Conservation (phyloP, 2,329 filamentous ascomycete species). For the Botrytis galanthina region DNA sequence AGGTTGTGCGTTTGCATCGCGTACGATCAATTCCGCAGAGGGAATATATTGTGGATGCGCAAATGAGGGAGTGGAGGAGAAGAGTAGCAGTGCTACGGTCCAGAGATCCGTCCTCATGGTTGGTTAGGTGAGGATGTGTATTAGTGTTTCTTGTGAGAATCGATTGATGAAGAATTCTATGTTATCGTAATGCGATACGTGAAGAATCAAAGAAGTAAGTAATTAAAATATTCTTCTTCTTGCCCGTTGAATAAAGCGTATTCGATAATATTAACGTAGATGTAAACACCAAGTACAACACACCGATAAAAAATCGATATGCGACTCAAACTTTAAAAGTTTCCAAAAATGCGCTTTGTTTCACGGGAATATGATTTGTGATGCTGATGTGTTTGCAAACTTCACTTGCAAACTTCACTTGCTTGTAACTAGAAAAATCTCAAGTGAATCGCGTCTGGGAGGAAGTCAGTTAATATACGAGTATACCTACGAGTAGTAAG, state of each 20-base stretch:
- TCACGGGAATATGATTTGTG: neutral
- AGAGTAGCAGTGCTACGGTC: slow-evolving; percentile 27
- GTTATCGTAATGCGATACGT: neutral
- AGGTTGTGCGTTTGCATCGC: slow-evolving; percentile 20
- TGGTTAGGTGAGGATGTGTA: neutral
- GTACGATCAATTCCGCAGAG: slow-evolving; percentile 25
- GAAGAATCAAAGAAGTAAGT: neutral
- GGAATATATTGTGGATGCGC: slow-evolving; percentile 29
- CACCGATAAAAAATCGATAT: neutral
- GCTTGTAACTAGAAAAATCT: neutral
- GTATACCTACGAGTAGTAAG: neutral
- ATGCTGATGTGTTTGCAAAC: neutral
- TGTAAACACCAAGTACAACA: neutral
- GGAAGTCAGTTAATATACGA: neutral
- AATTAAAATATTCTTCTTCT: neutral
- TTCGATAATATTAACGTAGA: neutral
- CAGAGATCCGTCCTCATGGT: slow-evolving; percentile 28
- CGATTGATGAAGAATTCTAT: neutral
- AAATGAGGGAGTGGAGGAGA: slow-evolving; percentile 22
- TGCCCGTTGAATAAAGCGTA: neutral
- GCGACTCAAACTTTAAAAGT: neutral
- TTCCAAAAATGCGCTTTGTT: neutral
- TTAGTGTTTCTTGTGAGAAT: neutral
- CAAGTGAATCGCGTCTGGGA: too few relatives aligned
- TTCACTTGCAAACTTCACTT: neutral